Conservation (phyloP, 352 stramenopile species). For the Peronosclerospora sorghi region DNA sequence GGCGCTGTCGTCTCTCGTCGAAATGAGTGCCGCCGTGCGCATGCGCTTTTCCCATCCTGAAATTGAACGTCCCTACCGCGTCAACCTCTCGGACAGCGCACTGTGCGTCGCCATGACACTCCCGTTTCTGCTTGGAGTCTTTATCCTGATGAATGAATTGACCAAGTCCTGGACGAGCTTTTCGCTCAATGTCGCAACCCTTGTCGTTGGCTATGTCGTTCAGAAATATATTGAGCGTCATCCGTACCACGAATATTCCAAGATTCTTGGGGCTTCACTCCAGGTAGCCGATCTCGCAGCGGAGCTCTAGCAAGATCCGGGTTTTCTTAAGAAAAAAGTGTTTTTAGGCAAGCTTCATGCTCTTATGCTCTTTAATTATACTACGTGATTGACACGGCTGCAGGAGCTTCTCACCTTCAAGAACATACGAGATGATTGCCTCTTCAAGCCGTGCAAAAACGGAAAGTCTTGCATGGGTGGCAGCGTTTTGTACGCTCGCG, state of each 20-base stretch:
- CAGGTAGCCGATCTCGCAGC: constrained; percentile 34
- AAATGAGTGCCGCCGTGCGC: constrained; percentile 65
- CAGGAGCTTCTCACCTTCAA: constrained; percentile 24
- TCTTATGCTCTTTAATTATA: not conserved
- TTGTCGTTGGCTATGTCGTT: constrained; percentile 34
- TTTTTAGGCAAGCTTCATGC: too few relatives aligned
- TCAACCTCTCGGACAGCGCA: constrained; percentile 52
- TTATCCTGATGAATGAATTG: constrained; percentile 75
- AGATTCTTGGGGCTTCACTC: constrained; percentile 25
- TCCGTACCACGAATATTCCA: constrained; percentile 52
- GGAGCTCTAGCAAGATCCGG: constrained; percentile 22
- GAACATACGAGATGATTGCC: constrained; percentile 29
- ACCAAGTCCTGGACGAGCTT: constrained; percentile 68
- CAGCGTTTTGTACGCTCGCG: constrained; percentile 34
- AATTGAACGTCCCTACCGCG: constrained; percentile 61
- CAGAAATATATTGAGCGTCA: constrained; percentile 57
- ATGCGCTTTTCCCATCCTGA: constrained; percentile 70
- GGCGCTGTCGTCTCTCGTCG: constrained; percentile 54
- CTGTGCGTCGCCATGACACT: constrained; percentile 48
- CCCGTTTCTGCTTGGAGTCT: constrained; percentile 37
- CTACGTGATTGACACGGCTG: constrained; percentile 12
- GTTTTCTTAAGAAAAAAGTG: constrained; percentile 1
- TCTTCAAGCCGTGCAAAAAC: constrained; percentile 46
- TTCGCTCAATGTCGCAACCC: constrained; percentile 37
- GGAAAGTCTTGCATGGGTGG: constrained; percentile 43